Base-by-base conservation (phyloP, 2,329 filamentous ascomycete genomes). In the Arthroderma uncinatum region DNA sequence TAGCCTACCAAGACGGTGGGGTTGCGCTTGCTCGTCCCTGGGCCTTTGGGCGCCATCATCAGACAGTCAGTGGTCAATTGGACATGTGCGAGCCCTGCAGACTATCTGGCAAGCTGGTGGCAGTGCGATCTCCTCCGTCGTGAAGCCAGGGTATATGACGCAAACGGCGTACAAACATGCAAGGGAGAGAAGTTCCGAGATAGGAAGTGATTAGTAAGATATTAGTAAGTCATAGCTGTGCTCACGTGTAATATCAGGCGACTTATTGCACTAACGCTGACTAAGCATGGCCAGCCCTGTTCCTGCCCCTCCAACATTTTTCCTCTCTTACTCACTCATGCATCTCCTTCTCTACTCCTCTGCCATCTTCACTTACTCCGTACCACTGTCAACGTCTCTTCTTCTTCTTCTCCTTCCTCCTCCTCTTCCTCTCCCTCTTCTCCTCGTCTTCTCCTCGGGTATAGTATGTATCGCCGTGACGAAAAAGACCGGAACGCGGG, bases 1-100 rank as follows among this genome's bases (percentile, higher is more conserved):
- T n/a, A 30, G 59, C 67, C 64, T 62, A 76, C 74, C 66, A 76
- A 62, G 44, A 76, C 74, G 58, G 73, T 71, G 55, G 74, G 73
- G 58, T 73, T 74, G 57, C 74, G 67, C 62, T 74, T 73, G 54
- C 66, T 48, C 23, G 47, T 54, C 53, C 57, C 60, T 9, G 48
- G 53, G 47, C 57, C 57, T 34, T 60, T 60, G 30, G 56, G 44
- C 28, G 58, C 58, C 56, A 60, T 54, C 8, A n/a, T 52, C 5
- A 50, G 47, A 12, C 12, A 16, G 25, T 33, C 28, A 16, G 4
- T 33, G 10, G 42, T 25, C 33, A 50, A 50, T 50, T 50, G 47
- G 47, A 5, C 25, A 50, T 50, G 28, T 25, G 25, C 9, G 25
- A 2, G 12, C 12, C 28, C 25, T 33, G 14, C 9, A 14, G 25